Conservation (phyloP, 2,329 filamentous ascomycete species). For the Cadophora sp. region DNA sequence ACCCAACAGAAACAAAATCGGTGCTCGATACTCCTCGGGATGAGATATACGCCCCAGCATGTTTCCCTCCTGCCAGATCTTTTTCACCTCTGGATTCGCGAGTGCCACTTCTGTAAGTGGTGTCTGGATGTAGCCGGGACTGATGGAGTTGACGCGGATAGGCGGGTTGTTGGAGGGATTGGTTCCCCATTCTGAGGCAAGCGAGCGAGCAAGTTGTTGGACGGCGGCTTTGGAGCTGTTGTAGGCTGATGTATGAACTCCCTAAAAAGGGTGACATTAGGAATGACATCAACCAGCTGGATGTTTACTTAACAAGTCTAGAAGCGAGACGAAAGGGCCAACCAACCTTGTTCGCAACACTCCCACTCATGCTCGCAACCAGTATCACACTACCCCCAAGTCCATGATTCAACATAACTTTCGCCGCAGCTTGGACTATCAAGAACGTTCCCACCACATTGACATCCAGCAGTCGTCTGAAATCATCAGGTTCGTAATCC, state of each 20-base stretch:
- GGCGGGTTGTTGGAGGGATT: slow-evolving; percentile 57
- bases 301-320: not conserved
- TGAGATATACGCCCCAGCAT: slow-evolving; percentile 62
- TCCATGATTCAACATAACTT: slow-evolving; percentile 56
- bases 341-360: slow-evolving; percentile 66
- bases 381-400: slow-evolving; percentile 59
- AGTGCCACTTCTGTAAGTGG: slow-evolving; percentile 73
- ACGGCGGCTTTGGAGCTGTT: slow-evolving; percentile 69
- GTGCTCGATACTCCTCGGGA: slow-evolving; percentile 55
- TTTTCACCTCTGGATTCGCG: slow-evolving; percentile 62
- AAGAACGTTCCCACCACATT: slow-evolving; percentile 75
- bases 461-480: slow-evolving; percentile 71
- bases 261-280: slow-evolving; percentile 12
- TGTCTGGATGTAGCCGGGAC: slow-evolving; percentile 71
- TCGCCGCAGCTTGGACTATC: slow-evolving; percentile 72
- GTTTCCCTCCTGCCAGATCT: slow-evolving; percentile 63
- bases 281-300: too few species aligned
- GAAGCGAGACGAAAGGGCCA: slow-evolving; percentile 40
- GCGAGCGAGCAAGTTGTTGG: slow-evolving; percentile 64
- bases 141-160: slow-evolving; percentile 67
- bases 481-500: slow-evolving; percentile 60
- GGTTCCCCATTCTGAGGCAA: slow-evolving; percentile 69
- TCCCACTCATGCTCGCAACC: slow-evolving; percentile 71
- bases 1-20: not conserved
- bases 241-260: slow-evolving; percentile 46